Evolutionary conservation across 495 filamentous ascomycete species (phyloP), one percentile per base, ranked within the genome.

Genomic region (Cryomyces minteri): DNA sequence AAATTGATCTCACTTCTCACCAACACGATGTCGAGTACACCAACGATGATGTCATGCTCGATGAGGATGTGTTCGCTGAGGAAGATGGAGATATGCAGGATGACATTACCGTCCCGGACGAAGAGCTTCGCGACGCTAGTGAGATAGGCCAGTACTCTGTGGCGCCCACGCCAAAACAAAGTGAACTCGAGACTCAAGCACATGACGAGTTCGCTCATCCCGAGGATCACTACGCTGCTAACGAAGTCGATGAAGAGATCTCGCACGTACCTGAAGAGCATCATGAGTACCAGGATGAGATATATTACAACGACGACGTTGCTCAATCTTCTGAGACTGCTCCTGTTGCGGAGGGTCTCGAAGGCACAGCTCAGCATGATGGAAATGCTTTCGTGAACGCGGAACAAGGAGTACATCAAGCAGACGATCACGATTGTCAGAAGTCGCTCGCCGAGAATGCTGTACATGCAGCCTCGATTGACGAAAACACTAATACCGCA

Each of bases 41-140:
- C 58, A 66, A 43, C 3, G 58, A 61, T 32, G 68, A 70, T 49
- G 41, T 68, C 42, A 73, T 72, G 68, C 56, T 61, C 9, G 70
- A 71, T 47, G 67, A 58, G 10, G 47, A 48, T 10, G 25, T 29
- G 2, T 30, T 44, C 7, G 31, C 6, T 10, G 32, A 10, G n/a
- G 47, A 59, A 38, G 55, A 53, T 39, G 41, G 42, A 9, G 33
- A 37, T 25, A 47, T 44, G 31, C 41, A 31, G 10, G 53, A 52
- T 30, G 25, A 45, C 31, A 39, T 40, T 34, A 43, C 36, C 6
- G 38, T 45, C 9, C 43, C 46, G 31, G 44, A 53, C 14, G 48
- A 51, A 41, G 36, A 46, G 6, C 52, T 52, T 31, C 39, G 38
- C 39, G 50, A 48, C 39, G 48, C 39, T 6, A 43, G 47, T n/a